Conservation (phyloP, 371 early-diverging fungal genomes). For the Saksenaea vasiformis region DNA sequence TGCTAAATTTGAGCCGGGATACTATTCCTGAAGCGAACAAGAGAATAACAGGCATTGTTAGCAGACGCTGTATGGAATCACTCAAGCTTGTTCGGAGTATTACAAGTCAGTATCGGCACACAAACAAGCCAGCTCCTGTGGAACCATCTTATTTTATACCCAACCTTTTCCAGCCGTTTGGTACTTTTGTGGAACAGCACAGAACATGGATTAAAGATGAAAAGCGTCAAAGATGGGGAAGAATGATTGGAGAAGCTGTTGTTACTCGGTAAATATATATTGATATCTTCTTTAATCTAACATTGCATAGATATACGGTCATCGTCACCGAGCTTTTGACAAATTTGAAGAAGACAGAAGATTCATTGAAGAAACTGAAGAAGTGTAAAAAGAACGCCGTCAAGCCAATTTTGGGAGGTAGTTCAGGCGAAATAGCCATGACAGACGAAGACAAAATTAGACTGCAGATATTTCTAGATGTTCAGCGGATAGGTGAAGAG, state of each 20-base stretch:
- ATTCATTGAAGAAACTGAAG: slow-evolving; percentile 35
- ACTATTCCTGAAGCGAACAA: slow-evolving; percentile 45
- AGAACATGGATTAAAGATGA: slow-evolving; percentile 19
- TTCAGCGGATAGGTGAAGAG: slow-evolving; percentile 48
- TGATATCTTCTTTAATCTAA: background rate
- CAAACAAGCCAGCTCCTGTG: slow-evolving; percentile 55
- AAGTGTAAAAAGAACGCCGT: slow-evolving; percentile 30
- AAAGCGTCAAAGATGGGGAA: slow-evolving; percentile 29
- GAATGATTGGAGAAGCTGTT: slow-evolving; percentile 35
- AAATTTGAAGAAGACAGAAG: slow-evolving; percentile 32
- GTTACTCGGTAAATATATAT: slow-evolving; percentile 21
- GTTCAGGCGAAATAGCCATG: slow-evolving; percentile 16
- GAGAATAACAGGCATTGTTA: slow-evolving; percentile 50
- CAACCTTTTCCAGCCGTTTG: slow-evolving; percentile 56
- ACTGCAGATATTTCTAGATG: slow-evolving; percentile 61
- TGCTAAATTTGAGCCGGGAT: slow-evolving; percentile 21
- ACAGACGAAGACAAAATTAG: slow-evolving; percentile 62
- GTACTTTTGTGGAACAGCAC: slow-evolving; percentile 40
- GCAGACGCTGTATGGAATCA: slow-evolving; percentile 55
- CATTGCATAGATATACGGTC: slow-evolving; percentile 23
- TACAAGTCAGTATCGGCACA: slow-evolving; percentile 54
- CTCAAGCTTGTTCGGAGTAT: slow-evolving; percentile 49
- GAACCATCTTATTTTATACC: slow-evolving; percentile 67
- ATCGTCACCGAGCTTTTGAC: slow-evolving; percentile 31
- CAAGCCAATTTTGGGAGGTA: slow-evolving; percentile 9